Evolutionary conservation across 163 green algal genomes (phyloP), one percentile per base, ranked within the genome.

Genomic region (Scenedesmus sp.): DNA sequence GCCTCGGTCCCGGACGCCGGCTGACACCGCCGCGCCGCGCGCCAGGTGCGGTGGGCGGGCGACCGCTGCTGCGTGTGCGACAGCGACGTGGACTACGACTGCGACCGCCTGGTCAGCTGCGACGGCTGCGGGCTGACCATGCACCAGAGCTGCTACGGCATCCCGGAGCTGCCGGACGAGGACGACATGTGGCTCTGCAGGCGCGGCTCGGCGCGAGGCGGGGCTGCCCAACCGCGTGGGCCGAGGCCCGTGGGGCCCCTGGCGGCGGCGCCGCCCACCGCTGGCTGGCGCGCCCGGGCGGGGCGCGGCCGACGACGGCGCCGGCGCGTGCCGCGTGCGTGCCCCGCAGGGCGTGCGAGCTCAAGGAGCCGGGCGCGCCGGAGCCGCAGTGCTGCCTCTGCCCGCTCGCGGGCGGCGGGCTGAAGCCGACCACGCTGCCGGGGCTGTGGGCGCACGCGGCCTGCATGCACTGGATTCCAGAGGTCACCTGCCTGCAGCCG

Each of bases 81-180:
- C 85, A 85, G 73, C 33, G 94, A 98, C 66, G 67, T 93, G 9
- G 95, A 98, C 89, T 95, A 91, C 67, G 93, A 98, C 82, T 89
- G 78, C 36, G 94, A 98, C 84, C 88, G 95, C 80, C 89, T 98
- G 45, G 86, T 98, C 3, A 87, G 72, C 53, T 98, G 95, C 84
- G 91, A 96, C 70, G 60, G 75, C 60, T 98, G 95, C 79, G 91
- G 93, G 79, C 89, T 98, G 79, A 94, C 89, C 0, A 93, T 98
- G 70, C 95, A 98, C 83, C 95, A 98, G 87, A 91, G 82, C 26
- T 98, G 95, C 86, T 98, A 98, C 76, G 95, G 95, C 26, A 89
- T 98, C 24, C 69, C 84, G 28, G 90, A 95, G 48, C 63, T 91
- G 71, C 89, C 89, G 0, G 89, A 83, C 14, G 76, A 83, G 47